A percentile compares a stretch with the other conserved stretches of the same genome.
Evolutionary conservation across 2,329 filamentous ascomycete genomes (phyloP).

Genomic region (Cercospora citrullina): DNA sequence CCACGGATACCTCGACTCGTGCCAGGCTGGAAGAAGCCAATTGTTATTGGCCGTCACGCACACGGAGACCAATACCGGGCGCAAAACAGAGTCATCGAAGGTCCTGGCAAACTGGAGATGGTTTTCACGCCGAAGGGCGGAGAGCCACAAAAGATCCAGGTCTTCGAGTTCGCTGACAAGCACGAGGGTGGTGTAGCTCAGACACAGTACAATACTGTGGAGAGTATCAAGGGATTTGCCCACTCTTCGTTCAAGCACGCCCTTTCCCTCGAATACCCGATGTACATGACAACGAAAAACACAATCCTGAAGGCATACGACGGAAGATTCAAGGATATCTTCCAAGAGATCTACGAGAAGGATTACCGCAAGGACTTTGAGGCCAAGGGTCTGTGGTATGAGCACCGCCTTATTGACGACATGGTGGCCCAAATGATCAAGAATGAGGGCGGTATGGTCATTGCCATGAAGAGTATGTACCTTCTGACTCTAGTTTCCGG

Average conservation of each 20-base stretch:
- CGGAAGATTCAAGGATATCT: slow-evolving; percentile 98
- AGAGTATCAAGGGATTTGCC: slow-evolving; percentile 91
- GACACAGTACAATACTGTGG: slow-evolving; percentile 97
- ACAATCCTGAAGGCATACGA: slow-evolving; percentile 99
- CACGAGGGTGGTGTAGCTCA: slow-evolving; percentile 75
- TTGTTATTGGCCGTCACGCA: slow-evolving; percentile 97
- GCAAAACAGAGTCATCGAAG: slow-evolving; percentile 82
- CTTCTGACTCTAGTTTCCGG: not conserved
- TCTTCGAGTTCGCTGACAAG: slow-evolving; percentile 82
- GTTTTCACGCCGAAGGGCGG: slow-evolving; percentile 85
- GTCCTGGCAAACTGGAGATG: slow-evolving; percentile 87
- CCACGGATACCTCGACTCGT: slow-evolving; percentile 88
- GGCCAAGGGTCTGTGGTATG: slow-evolving; percentile 93
- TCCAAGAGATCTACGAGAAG: slow-evolving; percentile 91
- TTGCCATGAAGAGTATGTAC: slow-evolving; percentile 91
- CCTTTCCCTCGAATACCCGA: slow-evolving; percentile 78
- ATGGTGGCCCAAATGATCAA: slow-evolving; percentile 99
- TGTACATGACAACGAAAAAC: slow-evolving; percentile 99
- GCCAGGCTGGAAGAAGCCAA: slow-evolving; percentile 97
- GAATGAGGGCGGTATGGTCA: slow-evolving; percentile 92
- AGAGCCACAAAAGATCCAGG: slow-evolving; percentile 80
- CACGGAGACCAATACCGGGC: slow-evolving; percentile 99
- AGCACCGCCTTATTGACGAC: slow-evolving; percentile 98
- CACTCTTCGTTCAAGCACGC: slow-evolving; percentile 97
- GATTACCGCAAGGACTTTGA: slow-evolving; percentile 88